Percentiles rank a stretch among this genome's conserved stretches.
Evolutionary conservation across 2,329 filamentous ascomycete species (phyloP).

Genomic region (Ceratocystis lukuohia): DNA sequence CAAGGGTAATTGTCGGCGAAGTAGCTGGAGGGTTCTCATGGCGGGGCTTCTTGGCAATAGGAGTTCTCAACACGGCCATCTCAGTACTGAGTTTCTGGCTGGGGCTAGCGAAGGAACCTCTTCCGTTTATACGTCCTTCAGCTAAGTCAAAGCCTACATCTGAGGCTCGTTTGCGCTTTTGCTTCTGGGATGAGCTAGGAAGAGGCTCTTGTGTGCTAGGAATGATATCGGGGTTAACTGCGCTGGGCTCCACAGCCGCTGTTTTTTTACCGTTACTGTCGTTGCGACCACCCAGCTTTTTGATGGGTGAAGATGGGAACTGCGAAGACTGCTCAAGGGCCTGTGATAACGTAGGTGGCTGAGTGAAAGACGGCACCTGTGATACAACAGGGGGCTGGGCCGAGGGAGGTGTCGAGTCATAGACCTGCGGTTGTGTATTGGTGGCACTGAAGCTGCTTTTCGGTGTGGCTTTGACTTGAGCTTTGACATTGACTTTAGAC

Average conservation of each 20-base stretch:
- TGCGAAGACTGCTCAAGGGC: slow-evolving; percentile 9
- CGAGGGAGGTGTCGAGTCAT: slow-evolving; percentile 10
- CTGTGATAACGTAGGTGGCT: slow-evolving; percentile 1
- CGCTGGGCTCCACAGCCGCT: not conserved
- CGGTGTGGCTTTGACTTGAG: not conserved
- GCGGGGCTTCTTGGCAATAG: not conserved
- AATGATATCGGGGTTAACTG: not conserved
- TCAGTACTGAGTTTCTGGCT: not conserved
- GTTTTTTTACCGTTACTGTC: not conserved
- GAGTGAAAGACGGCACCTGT: not conserved
- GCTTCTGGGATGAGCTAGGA: not conserved
- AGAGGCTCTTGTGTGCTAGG: not conserved
- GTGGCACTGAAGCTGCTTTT: not conserved
- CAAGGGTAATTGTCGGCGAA: not conserved
- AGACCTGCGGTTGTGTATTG: not conserved
- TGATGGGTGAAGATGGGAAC: slow-evolving; percentile 4
- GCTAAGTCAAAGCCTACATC: not conserved
- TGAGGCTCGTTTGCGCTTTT: not conserved
- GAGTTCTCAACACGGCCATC: not conserved
- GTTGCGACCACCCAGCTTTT: not conserved
- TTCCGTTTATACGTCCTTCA: not conserved
- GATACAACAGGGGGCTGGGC: not conserved
- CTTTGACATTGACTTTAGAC: not conserved
- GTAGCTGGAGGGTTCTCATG: not conserved
- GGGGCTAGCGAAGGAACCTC: not conserved